A percentile compares a stretch with the other conserved stretches of the same genome.
These are phyloP conservation scores for Fonsecaea pedrosoi DNA, from an alignment of 2,329 filamentous ascomycete genomes.

Conservation along the genomic window DNA sequence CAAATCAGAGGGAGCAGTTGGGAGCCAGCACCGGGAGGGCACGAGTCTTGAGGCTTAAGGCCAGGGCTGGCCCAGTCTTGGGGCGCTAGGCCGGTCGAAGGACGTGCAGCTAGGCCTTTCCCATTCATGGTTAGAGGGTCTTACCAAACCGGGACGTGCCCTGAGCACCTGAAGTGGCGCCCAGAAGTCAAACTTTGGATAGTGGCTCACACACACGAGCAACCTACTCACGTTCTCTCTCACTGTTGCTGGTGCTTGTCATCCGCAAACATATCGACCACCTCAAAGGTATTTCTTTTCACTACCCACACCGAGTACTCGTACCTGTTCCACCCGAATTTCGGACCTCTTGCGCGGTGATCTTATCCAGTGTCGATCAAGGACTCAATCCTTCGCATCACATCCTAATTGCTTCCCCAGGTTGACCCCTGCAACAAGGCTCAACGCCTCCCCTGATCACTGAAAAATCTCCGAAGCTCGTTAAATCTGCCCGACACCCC, in stretches of 20 bases:
- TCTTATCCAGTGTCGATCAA: constrained; percentile 9
- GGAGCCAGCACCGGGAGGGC: not conserved
- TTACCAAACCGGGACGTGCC: not conserved
- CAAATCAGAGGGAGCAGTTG: constrained; percentile 1
- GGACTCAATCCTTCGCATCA: not conserved
- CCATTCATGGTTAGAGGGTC: not conserved
- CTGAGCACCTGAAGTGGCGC: not conserved
- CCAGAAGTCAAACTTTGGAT: too few species aligned
- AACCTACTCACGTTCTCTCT: not conserved
- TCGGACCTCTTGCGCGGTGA: not conserved
- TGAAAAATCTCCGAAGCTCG: constrained; percentile 22
- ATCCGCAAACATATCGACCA: not conserved
- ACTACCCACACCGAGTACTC: not conserved
- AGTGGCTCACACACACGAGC: too few species aligned
- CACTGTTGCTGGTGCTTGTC: too few species aligned
- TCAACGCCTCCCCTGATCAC: constrained; percentile 11
- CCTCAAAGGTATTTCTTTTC: not conserved
- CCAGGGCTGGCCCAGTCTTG: not conserved
- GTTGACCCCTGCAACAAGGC: constrained; percentile 8
- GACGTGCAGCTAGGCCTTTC: not conserved
- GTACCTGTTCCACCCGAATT: not conserved
- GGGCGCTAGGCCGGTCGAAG: not conserved
- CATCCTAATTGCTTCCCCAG: constrained; percentile 13
- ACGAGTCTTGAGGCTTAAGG: too few species aligned
- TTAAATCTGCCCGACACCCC: not conserved